Conservation (phyloP, 2,329 filamentous ascomycete genomes). For the Ascochyta viciae-villosae region DNA sequence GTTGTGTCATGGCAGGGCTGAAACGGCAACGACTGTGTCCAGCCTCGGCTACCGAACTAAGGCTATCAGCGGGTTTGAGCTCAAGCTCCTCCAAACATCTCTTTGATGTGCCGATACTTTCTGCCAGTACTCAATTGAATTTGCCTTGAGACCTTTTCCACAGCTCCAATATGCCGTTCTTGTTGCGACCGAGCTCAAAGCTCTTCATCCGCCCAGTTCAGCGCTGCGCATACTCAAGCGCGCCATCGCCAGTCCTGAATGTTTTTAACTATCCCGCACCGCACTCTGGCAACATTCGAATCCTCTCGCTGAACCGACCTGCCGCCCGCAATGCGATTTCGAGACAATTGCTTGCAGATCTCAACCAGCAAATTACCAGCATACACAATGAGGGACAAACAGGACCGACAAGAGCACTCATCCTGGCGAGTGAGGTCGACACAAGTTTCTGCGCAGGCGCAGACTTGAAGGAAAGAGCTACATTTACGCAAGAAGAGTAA, state of each 20-base stretch:
- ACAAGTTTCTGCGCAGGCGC: slow-evolving; percentile 91
- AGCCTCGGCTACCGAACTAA: not conserved
- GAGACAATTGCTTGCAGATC: slow-evolving; percentile 72
- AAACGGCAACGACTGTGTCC: not conserved
- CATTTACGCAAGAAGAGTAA: slow-evolving; percentile 80
- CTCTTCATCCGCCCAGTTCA: slow-evolving; percentile 34
- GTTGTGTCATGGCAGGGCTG: not conserved
- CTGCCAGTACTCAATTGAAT: not conserved
- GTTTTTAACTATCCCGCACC: slow-evolving; percentile 79
- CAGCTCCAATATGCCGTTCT: slow-evolving; percentile 31
- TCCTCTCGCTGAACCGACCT: slow-evolving; percentile 87
- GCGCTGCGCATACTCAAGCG: slow-evolving; percentile 49
- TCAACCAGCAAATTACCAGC: slow-evolving; percentile 75
- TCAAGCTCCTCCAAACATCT: not conserved
- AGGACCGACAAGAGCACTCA: slow-evolving; percentile 75
- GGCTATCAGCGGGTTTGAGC: not conserved
- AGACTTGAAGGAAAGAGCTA: slow-evolving; percentile 85
- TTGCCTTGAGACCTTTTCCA: not conserved
- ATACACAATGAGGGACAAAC: slow-evolving; percentile 67
- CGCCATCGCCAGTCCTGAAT: slow-evolving; percentile 66
- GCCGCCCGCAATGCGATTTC: slow-evolving; percentile 91
- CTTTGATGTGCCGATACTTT: not conserved
- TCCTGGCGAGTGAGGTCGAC: slow-evolving; percentile 86
- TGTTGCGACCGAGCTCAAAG: slow-evolving; percentile 28
- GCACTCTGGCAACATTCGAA: slow-evolving; percentile 80